Conservation (phyloP, 139 green algal species). For the Trebouxia sp. region DNA sequence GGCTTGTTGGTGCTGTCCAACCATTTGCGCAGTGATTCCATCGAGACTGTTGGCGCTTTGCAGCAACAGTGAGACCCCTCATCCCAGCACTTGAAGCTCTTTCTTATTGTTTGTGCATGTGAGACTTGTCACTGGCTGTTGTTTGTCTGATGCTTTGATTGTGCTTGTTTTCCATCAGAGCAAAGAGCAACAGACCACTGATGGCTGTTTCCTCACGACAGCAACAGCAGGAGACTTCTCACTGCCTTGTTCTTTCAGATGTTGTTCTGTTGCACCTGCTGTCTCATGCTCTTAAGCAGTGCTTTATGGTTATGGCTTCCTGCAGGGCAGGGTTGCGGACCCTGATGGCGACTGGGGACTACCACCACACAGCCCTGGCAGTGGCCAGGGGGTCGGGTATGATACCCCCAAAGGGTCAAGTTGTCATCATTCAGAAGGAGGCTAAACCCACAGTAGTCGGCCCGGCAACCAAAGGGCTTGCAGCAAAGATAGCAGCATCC, state of each 20-base stretch:
- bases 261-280: too few species aligned
- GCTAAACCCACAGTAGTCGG: neutral
- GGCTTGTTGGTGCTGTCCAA: neutral
- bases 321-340: neutral
- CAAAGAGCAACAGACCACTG: neutral
- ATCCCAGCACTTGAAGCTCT: too few species aligned
- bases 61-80: constrained; percentile 4
- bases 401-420: neutral
- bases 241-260: too few species aligned
- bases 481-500: too few species aligned
- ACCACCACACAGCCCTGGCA: neutral
- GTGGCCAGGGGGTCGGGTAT: neutral
- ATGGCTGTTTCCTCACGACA: too few species aligned
- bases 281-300: too few species aligned
- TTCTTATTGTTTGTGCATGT: too few species aligned
- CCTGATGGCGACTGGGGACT: neutral
- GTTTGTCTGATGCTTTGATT: too few species aligned
- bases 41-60: neutral
- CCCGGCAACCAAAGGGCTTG: neutral
- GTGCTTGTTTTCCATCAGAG: too few species aligned
- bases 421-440: constrained; percentile 3
- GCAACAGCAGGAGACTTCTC: too few species aligned
- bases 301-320: too few species aligned
- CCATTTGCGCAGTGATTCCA: neutral
- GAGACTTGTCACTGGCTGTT: too few species aligned